Evolutionary conservation across 306 rosid species (phyloP), one percentile per base, ranked within the genome.

Genomic region (Vicia sativa): DNA sequence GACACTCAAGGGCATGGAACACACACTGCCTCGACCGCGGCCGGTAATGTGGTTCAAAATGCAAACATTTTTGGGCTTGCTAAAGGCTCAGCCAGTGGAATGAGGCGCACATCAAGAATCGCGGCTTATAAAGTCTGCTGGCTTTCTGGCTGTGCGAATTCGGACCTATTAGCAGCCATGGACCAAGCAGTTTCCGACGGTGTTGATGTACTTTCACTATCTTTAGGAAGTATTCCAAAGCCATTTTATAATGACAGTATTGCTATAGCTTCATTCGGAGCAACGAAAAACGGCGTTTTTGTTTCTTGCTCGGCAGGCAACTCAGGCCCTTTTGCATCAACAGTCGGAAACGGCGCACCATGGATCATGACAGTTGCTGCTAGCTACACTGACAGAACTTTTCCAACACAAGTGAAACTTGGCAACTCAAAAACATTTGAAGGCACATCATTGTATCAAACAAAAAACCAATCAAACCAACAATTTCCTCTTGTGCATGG

Each of bases 311-410:
- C 96, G 4, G 96, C 92, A 23, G 96, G 96, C 14, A 89, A 89
- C 43, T 79, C 85, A n/a, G 96, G 96, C 16, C 96, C 96, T 0
- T 73, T 9, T 44, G 34, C 55, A 42, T 82, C 88, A 12, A 70
- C 86, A 0, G 87, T 85, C 1, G 79, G 79, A 9, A 89, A 89
- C 31, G 78, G 57, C 2, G 88, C 96, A 0, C 96, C 96, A 15
- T 89, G 92, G 96, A 81, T 87, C 79, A 85, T 83, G 87, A 87
- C 96, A 21, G 87, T 89, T 11, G 96, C 84, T 44, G 92, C 92
- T 5, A 89, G 96, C 87, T 87, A 85, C 81, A 89, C 59, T 5
- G 92, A 81, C 70, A 29, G 92, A 66, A 81, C 45, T 29, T 89
- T 89, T 29, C 90, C 86, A 31, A 80, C 90, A 31, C 52, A 48